These are phyloP conservation scores for Akanthomyces uredinophilus DNA, from an alignment of 2,329 filamentous ascomycete genomes.

Conservation along the genomic window DNA sequence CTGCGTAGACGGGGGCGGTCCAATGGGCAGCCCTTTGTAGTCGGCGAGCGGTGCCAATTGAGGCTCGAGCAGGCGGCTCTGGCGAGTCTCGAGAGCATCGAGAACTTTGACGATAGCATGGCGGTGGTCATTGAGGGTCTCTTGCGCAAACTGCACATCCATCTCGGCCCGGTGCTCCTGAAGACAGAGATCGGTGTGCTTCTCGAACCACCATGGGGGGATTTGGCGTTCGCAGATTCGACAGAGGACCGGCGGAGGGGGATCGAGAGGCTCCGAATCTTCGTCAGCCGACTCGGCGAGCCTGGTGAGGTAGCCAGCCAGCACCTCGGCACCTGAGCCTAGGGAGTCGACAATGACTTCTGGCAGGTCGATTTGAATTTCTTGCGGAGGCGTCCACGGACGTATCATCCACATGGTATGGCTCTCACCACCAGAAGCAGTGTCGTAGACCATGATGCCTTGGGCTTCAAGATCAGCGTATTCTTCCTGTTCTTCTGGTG, in stretches of 20 bases:
- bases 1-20: slow-evolving; percentile 65
- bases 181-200: slow-evolving; percentile 91
- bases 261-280: slow-evolving; percentile 70
- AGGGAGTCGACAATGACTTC: slow-evolving; percentile 84
- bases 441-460: slow-evolving; percentile 97
- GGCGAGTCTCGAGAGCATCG: slow-evolving; percentile 79
- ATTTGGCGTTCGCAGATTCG: slow-evolving; percentile 97
- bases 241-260: slow-evolving; percentile 84
- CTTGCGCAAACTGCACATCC: slow-evolving; percentile 95
- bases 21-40: slow-evolving; percentile 84
- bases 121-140: slow-evolving; percentile 85
- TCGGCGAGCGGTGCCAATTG: slow-evolving; percentile 58
- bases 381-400: slow-evolving; percentile 78
- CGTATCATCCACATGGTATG: slow-evolving; percentile 99
- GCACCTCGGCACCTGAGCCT: slow-evolving; percentile 87
- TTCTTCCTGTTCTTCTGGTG: slow-evolving; percentile 22
- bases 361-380: slow-evolving; percentile 94
- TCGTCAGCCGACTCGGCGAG: slow-evolving; percentile 78
- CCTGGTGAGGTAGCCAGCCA: slow-evolving; percentile 87
- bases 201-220: slow-evolving; percentile 99
- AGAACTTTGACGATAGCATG: slow-evolving; percentile 93
- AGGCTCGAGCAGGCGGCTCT: slow-evolving; percentile 55
- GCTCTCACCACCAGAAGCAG: slow-evolving; percentile 76
- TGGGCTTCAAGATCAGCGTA: slow-evolving; percentile 84
- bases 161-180: slow-evolving; percentile 96